Evolutionary conservation across 768 basidiomycete species (phyloP).

Genomic region (Boletus subcaerulescens): DNA sequence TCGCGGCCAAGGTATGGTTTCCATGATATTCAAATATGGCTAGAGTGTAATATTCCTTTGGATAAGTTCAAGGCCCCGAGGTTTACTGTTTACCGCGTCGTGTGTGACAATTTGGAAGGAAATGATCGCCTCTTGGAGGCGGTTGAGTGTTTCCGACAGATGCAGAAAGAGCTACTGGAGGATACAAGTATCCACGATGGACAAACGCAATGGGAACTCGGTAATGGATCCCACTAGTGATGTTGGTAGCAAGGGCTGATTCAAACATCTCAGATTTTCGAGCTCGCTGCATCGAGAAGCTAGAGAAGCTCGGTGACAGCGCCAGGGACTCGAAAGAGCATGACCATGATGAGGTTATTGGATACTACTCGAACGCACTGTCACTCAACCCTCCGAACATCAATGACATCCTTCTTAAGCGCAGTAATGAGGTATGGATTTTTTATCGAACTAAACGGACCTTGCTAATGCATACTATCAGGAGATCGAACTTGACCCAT

Average conservation of each 20-base stretch:
- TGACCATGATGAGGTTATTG: background rate
- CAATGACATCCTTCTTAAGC: background rate
- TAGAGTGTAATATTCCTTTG: too few species aligned
- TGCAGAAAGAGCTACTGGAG: background rate
- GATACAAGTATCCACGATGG: background rate
- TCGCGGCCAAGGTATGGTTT: background rate
- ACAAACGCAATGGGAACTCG: background rate
- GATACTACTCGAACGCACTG: background rate
- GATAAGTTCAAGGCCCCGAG: conserved; percentile 1
- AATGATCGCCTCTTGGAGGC: background rate
- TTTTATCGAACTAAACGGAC: background rate
- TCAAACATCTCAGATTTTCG: background rate
- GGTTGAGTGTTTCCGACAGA: background rate
- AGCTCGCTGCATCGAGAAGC: background rate
- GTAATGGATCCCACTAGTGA: background rate
- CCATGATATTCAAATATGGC: too few species aligned
- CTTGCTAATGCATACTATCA: background rate
- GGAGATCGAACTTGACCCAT: background rate
- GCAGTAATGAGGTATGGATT: background rate
- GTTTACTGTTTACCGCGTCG: background rate
- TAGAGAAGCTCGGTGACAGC: background rate
- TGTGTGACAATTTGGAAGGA: conserved; percentile 2
- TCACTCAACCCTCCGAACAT: background rate
- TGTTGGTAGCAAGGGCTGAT: background rate
- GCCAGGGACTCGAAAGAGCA: background rate